Conservation (phyloP, 768 basidiomycete genomes). For the Boletus rufocinnamomeus region DNA sequence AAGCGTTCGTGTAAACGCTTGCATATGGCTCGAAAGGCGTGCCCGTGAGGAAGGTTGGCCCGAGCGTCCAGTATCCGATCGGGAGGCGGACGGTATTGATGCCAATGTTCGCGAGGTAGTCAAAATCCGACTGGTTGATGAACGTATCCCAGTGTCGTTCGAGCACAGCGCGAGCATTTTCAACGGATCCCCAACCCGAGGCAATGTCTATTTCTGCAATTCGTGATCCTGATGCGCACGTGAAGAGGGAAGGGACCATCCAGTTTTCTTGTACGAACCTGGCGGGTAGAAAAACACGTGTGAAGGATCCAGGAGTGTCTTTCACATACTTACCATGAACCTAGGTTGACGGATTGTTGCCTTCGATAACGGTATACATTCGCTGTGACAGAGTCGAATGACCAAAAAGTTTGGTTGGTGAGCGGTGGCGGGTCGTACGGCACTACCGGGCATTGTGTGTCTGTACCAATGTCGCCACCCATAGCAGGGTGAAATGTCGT, state of each 20-base stretch:
- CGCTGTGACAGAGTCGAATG: slow-evolving; percentile 19
- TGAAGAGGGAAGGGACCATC: slow-evolving; percentile 71
- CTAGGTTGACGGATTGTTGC: slow-evolving; percentile 25
- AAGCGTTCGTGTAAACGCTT: slow-evolving; percentile 48
- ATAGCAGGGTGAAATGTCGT: not conserved
- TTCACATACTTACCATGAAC: slow-evolving; percentile 16
- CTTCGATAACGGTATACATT: slow-evolving; percentile 23
- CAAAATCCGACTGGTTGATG: slow-evolving; percentile 65
- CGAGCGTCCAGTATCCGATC: slow-evolving; percentile 52
- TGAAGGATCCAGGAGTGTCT: not conserved
- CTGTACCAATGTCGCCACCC: not conserved
- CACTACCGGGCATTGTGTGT: slow-evolving; percentile 6
- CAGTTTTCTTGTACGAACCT: slow-evolving; percentile 77
- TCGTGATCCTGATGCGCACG: slow-evolving; percentile 52
- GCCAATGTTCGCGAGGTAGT: slow-evolving; percentile 56
- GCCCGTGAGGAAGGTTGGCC: slow-evolving; percentile 34
- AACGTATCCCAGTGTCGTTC: slow-evolving; percentile 78
- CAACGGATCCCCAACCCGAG: slow-evolving; percentile 44
- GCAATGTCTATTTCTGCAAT: slow-evolving; percentile 68
- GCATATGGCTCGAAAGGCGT: slow-evolving; percentile 41
- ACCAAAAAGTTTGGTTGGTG: slow-evolving; percentile 11
- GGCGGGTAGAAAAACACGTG: not conserved
- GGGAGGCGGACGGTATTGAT: slow-evolving; percentile 68
- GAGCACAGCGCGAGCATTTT: slow-evolving; percentile 50
- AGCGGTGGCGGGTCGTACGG: slow-evolving; percentile 14